Base-by-base conservation (phyloP, 2,329 filamentous ascomycete species). In the Chaetomium strumarium region DNA sequence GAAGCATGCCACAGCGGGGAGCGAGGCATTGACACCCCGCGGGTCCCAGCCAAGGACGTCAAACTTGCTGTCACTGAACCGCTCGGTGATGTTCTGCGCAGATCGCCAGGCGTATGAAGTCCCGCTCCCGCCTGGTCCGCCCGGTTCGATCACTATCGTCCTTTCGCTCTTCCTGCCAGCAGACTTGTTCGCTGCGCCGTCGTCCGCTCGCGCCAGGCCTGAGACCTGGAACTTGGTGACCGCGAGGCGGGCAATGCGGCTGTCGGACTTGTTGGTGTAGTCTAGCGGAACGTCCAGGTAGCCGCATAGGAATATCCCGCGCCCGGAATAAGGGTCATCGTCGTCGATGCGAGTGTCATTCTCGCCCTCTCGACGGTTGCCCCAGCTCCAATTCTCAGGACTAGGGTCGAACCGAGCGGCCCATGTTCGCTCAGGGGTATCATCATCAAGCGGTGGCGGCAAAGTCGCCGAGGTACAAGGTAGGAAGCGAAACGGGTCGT, bases 31-130 rank as follows among this genome's bases (percentile, higher is more conserved):
- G 49, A 79, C 74, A 1, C 76, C 76, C 3, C 77, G 71, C n/a
- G 76, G 76, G 47, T 80, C 77, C 71, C 74, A 79, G n/a, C 75
- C 74, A 13, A 80, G 61, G 6, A 78, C 71, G 53, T 78, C 75
- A 19, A 70, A 75, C 19, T 65, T 60, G 19, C 70, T 67, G 31
- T 68, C 68, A 51, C 73, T 75, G 12, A 78, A 61, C 3, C 72
- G 70, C 50, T 68, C 59, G 3, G 71, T 70, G 34, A 74, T 53
- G 0, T 55, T 49, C 51, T 75, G 68, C 3, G 66, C 69, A 0
- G 56, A 57, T 6, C 67, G 58, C 72, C 72, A 76, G 3, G 64
- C 67, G 37, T 72, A 71, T 0, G 50, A 62, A 0, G 71, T 75
- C 3, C 75, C 76, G 55, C 73, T 75, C 13, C 72, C 75, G 1